Conservation (phyloP, 1,139 yeast species). For the Nakaseomyces glabratus region DNA sequence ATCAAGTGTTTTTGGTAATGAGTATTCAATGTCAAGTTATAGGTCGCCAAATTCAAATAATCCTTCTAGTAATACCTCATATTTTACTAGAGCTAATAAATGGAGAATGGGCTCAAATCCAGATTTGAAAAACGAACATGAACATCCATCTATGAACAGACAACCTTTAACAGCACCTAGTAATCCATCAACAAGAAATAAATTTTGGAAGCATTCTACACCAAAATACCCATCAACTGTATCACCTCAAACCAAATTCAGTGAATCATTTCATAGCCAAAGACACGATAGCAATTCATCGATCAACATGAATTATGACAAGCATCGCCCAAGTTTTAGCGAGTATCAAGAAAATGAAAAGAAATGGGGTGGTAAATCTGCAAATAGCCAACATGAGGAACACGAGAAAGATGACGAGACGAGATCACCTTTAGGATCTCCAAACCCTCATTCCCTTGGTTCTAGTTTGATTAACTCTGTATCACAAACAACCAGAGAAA, state of each 20-base stretch:
- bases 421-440: neutral
- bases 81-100: slow-evolving; percentile 18
- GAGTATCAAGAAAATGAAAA: slow-evolving; percentile 3
- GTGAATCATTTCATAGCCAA: too few species aligned
- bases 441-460: slow-evolving; percentile 15
- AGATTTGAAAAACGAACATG: slow-evolving; percentile 5
- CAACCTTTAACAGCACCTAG: slow-evolving; percentile 1
- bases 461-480: slow-evolving; percentile 28
- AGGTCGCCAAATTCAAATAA: slow-evolving; percentile 1
- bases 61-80: slow-evolving; percentile 12
- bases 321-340: too few species aligned
- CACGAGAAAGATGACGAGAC: slow-evolving; percentile 1
- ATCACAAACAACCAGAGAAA: slow-evolving; percentile 23
- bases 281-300: too few species aligned
- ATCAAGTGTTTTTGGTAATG: neutral
- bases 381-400: neutral
- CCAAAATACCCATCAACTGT: slow-evolving; percentile 1
- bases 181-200: slow-evolving; percentile 5
- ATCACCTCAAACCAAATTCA: too few species aligned
- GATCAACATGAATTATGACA: too few species aligned
- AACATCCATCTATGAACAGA: neutral
- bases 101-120: slow-evolving; percentile 16
- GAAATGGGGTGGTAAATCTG: slow-evolving; percentile 1
- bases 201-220: neutral
- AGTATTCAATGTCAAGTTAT: neutral